These are phyloP conservation scores for Pythium aquatile DNA, from an alignment of 352 stramenopile species.

Conservation along the genomic window DNA sequence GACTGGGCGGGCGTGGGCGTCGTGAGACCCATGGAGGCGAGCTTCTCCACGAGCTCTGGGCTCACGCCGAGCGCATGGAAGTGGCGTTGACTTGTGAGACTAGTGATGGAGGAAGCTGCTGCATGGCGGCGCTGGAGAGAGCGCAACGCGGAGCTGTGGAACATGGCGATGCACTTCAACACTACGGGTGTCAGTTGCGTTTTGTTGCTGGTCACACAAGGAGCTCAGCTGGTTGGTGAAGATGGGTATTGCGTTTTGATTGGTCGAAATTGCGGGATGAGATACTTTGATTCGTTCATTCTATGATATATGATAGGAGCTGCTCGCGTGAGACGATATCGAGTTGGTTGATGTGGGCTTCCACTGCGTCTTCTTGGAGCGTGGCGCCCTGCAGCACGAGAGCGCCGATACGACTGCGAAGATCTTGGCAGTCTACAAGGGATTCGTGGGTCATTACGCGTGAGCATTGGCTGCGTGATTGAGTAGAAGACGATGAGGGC, in stretches of 20 bases:
- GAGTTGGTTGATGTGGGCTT: conserved; percentile 1
- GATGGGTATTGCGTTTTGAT: conserved; percentile 4
- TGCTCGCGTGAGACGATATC: conserved; percentile 10
- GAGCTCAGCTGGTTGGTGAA: conserved; percentile 18
- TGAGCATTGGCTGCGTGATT: background rate
- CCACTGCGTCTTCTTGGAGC: conserved; percentile 7
- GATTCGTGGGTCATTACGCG: background rate
- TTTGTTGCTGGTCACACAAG: conserved; percentile 4
- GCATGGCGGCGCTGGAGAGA: background rate
- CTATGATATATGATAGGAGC: conserved; percentile 15
- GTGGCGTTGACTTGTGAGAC: conserved; percentile 13
- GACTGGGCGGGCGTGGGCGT: conserved; percentile 53
- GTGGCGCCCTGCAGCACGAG: conserved; percentile 13
- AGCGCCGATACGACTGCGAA: conserved; percentile 16
- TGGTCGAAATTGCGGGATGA: conserved; percentile 14
- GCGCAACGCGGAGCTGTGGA: conserved; percentile 5
- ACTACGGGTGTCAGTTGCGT: background rate
- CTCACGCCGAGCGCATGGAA: conserved; percentile 66
- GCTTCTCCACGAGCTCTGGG: conserved; percentile 30
- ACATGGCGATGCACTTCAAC: conserved; percentile 18
- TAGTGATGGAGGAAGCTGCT: background rate
- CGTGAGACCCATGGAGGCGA: conserved; percentile 37
- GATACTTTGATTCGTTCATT: conserved; percentile 25
- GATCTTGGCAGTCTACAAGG: conserved; percentile 10
- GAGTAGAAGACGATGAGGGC: background rate